A percentile compares a stretch with the other conserved stretches of the same genome.
phyloP scores from a whole-genome alignment of 2,329 filamentous ascomycete genomes.

The Ophiostoma populinum region DNA sequence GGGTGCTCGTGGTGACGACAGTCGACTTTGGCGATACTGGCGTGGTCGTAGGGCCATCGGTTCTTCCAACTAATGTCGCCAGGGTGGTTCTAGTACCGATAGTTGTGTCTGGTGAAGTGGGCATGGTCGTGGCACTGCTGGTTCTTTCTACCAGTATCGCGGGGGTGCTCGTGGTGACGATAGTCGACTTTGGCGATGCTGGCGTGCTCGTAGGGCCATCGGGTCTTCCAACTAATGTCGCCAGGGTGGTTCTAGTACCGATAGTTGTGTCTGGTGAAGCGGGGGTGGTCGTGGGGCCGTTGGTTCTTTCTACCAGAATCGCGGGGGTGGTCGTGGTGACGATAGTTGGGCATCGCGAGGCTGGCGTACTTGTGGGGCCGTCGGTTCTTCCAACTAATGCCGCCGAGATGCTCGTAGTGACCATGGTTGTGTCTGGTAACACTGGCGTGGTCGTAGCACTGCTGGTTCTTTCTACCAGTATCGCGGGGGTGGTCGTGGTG shows the following conservation, averaged over 20 bases:
- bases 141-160: background rate
- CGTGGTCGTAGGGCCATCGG: no score
- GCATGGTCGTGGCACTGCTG: background rate
- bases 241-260: no score
- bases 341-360: no score
- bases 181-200: no score
- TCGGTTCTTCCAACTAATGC: no score
- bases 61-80: no score
- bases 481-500: background rate
- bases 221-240: no score
- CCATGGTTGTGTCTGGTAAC: background rate
- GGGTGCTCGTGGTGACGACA: background rate
- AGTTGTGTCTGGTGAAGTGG: background rate
- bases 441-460: background rate
- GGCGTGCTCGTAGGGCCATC: no score
- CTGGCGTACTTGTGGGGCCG: no score
- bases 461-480: background rate
- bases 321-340: background rate
- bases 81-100: no score
- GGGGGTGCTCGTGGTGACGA: conserved; percentile 2
- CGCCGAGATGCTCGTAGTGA: no score
- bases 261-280: background rate
- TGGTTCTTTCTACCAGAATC: background rate
- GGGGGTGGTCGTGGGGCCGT: background rate
- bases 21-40: no score